phyloP scores from a whole-genome alignment of 1,139 yeast species.

The Hemisphaericaspora lyxosophila region DNA sequence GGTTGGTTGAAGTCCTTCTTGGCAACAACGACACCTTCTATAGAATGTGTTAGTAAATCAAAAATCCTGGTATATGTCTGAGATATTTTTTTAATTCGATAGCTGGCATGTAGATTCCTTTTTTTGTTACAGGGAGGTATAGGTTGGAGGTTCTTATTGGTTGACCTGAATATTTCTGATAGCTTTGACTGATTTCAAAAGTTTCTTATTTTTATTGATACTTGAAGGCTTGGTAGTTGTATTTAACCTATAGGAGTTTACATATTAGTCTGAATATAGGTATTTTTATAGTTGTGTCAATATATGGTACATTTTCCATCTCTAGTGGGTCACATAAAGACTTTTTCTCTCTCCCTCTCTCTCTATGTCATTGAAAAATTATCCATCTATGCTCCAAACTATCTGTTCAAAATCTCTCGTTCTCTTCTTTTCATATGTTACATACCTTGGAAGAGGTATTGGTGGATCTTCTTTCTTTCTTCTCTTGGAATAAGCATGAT shows the following conservation, averaged over 20 bases:
- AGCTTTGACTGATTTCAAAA: no score
- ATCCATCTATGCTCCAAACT: neutral
- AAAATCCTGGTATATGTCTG: neutral
- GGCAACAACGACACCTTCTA: constrained; percentile 99
- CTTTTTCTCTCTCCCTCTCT: neutral
- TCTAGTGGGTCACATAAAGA: no score
- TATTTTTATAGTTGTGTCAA: no score
- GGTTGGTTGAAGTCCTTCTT: constrained; percentile 98
- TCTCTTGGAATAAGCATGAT: constrained; percentile 99
- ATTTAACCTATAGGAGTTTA: no score
- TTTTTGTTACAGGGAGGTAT: no score
- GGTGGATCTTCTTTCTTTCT: constrained; percentile 99
- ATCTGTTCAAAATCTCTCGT: neutral
- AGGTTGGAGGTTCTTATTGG: no score
- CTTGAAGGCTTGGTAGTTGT: no score
- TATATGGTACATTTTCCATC: no score
- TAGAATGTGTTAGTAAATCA: constrained; percentile 31
- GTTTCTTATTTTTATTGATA: no score
- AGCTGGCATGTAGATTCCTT: no score
- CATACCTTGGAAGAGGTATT: constrained; percentile 97
- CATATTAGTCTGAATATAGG: no score
- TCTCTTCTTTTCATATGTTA: constrained; percentile 20
- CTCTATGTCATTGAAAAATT: neutral
- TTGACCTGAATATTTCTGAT: no score
- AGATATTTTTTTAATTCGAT: neutral